Base-by-base conservation (phyloP, 495 filamentous ascomycete genomes). In the Cetradonia linearis region DNA sequence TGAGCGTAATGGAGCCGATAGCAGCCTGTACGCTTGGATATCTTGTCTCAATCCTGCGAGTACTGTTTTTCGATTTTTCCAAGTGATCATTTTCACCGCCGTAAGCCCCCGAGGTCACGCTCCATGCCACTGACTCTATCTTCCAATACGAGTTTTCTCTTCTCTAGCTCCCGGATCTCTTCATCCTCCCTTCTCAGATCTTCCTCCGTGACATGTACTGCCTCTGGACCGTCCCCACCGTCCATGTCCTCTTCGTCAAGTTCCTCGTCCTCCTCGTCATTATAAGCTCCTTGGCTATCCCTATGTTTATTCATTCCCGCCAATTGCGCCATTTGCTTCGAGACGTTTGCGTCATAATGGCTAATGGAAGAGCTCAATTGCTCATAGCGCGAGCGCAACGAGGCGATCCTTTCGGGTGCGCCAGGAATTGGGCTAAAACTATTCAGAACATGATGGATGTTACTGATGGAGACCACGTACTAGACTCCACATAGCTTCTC, bases 401-500 rank as follows among this genome's bases (percentile, higher is more conserved):
- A 77, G 2, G 82, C 72, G 60, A 97, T 93, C 62, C 84, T 81
- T 67, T 95, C 88, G 6, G 80, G 69, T n/a, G 89, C 90, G 30
- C 90, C 92, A 2, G 86, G 78, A 46, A 96, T 84, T 9, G 86
- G 86, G 61, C 85, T 88, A 23, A 11, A 8, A 42, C 13, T 20
- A 28, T 16, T 49, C 38, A 61, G 38, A 49, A 55, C 52, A 7
- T 7, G 25, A 47, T 27, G 33, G 34, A 28, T 44, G 2, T 37
- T 28, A 5, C 25, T 18, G 37, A 16, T 18, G 14, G 14, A 25
- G 13, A 46, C 34, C 14, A 75, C 78, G 62, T 80, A 89, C 80
- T 96, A 98, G 37, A 95, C 90, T 50, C 77, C 78, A 67, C 88
- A 90, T 30, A 98, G 77, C 73, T 91, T 95, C 75, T 97, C 91